phyloP scores from a whole-genome alignment of 495 filamentous ascomycete species.

The Hypoxylon trugodes region DNA sequence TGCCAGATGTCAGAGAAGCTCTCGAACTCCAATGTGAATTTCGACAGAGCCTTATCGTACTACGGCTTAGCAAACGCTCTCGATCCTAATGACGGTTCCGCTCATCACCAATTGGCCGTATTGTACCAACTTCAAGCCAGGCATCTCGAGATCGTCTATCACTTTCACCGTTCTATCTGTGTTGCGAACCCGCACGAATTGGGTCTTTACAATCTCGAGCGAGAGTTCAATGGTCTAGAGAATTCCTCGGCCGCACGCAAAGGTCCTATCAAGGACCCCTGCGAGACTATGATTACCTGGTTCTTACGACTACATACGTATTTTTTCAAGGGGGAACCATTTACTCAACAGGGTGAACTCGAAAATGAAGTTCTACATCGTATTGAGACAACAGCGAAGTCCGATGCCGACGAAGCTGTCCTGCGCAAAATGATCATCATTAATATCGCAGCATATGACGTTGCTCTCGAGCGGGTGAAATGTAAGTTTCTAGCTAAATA shows the following conservation, averaged over 20 bases:
- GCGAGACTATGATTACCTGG: constrained; percentile 70
- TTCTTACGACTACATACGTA: constrained; percentile 89
- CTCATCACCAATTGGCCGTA: constrained; percentile 89
- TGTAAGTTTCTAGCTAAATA: constrained; percentile 55
- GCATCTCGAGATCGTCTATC: constrained; percentile 84
- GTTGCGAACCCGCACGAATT: constrained; percentile 75
- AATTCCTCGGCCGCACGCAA: constrained; percentile 33
- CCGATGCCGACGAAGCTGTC: constrained; percentile 66
- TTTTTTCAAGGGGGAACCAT: constrained; percentile 75
- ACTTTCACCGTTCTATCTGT: constrained; percentile 84
- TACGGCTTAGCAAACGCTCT: constrained; percentile 84
- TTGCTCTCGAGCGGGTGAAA: constrained; percentile 67
- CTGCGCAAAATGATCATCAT: constrained; percentile 79
- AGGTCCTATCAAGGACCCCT: constrained; percentile 36
- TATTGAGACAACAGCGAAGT: constrained; percentile 74
- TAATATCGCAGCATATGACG: constrained; percentile 84
- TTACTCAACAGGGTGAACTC: constrained; percentile 79
- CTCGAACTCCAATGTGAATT: constrained; percentile 53
- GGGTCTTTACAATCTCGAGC: constrained; percentile 77
- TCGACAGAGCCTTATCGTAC: constrained; percentile 82
- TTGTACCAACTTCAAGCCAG: constrained; percentile 78
- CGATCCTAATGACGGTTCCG: constrained; percentile 77
- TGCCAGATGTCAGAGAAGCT: constrained; percentile 64
- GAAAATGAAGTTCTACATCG: constrained; percentile 87
- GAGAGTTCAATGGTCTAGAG: constrained; percentile 76